A percentile compares a stretch with the other conserved stretches of the same genome.
Conservation (phyloP, 2,329 filamentous ascomycete genomes). For the Verticillium isaacii region DNA sequence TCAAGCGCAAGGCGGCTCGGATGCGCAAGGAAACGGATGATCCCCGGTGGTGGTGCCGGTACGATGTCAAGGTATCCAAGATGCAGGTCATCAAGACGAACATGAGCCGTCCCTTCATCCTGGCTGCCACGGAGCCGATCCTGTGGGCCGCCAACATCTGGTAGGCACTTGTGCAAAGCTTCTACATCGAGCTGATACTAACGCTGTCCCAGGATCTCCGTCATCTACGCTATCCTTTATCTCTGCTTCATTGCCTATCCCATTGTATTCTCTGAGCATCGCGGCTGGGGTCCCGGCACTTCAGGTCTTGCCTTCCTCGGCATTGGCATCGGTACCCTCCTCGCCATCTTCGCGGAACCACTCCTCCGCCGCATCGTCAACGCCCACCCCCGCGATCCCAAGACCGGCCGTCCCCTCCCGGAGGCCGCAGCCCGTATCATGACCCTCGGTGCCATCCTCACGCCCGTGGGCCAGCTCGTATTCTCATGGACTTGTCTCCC, state of each 20-base stretch:
- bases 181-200: too few species aligned
- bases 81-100: slow-evolving; percentile 66
- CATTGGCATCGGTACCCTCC: slow-evolving; percentile 58
- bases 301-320: slow-evolving; percentile 77
- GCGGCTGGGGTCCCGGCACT: slow-evolving; percentile 71
- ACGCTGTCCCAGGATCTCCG: slow-evolving; percentile 55
- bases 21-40: slow-evolving; percentile 66
- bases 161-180: slow-evolving; percentile 31
- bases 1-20: slow-evolving; percentile 61
- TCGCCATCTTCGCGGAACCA: slow-evolving; percentile 62
- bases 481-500: slow-evolving; percentile 89
- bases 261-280: slow-evolving; percentile 68
- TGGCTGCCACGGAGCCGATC: slow-evolving; percentile 79
- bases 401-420: slow-evolving; percentile 67
- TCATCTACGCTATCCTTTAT: slow-evolving; percentile 83
- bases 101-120: slow-evolving; percentile 70
- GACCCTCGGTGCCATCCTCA: slow-evolving; percentile 68
- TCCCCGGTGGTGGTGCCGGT: slow-evolving; percentile 71
- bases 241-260: slow-evolving; percentile 90
- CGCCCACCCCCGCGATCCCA: slow-evolving; percentile 66
- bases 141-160: slow-evolving; percentile 64
- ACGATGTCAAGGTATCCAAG: slow-evolving; percentile 68
- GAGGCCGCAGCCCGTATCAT: slow-evolving; percentile 81
- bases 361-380: slow-evolving; percentile 75
- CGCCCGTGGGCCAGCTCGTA: slow-evolving; percentile 74